Conservation (phyloP, 305 asterid genomes). For the Petunia hybrid region DNA sequence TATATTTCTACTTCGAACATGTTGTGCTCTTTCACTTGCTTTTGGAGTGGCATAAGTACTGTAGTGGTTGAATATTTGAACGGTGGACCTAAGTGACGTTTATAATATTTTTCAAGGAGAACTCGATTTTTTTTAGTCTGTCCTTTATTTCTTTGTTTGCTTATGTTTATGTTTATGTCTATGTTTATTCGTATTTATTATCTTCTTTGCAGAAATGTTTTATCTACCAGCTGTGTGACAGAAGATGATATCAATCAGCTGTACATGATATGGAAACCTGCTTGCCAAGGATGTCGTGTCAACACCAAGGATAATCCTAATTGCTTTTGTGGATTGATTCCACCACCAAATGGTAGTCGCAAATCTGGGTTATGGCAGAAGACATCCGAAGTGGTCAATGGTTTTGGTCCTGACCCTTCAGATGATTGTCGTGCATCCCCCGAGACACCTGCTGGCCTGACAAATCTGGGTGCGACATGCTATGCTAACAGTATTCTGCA, state of each 20-base stretch:
- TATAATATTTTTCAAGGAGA: constrained; percentile 25
- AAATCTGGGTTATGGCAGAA: constrained; percentile 98
- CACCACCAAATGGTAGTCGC: constrained; percentile 83
- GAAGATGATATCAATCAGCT: constrained; percentile 83
- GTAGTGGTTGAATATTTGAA: constrained; percentile 15
- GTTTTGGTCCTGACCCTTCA: constrained; percentile 90
- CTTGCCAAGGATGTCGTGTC: constrained; percentile 93
- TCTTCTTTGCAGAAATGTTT: constrained; percentile 68
- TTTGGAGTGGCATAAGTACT: neutral
- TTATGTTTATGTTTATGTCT: too few relatives aligned
- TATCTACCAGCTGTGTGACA: constrained; percentile 60
- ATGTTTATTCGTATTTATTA: neutral
- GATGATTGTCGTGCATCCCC: constrained; percentile 78
- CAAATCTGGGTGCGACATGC: constrained; percentile 99
- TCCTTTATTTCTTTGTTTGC: neutral
- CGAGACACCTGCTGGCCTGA: constrained; percentile 91
- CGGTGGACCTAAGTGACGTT: constrained; percentile 11
- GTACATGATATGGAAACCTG: constrained; percentile 84
- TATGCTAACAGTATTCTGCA: constrained; percentile 98
- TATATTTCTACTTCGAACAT: constrained; percentile 9
- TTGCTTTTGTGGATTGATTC: constrained; percentile 95
- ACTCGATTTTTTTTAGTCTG: neutral
- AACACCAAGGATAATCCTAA: constrained; percentile 97
- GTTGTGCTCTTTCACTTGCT: constrained; percentile 17
- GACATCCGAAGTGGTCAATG: constrained; percentile 77